A percentile compares a stretch with the other conserved stretches of the same genome.
These are phyloP conservation scores for Diphasiastrum complanatum DNA, from an alignment of 83 land plant genomes.

Conservation along the genomic window DNA sequence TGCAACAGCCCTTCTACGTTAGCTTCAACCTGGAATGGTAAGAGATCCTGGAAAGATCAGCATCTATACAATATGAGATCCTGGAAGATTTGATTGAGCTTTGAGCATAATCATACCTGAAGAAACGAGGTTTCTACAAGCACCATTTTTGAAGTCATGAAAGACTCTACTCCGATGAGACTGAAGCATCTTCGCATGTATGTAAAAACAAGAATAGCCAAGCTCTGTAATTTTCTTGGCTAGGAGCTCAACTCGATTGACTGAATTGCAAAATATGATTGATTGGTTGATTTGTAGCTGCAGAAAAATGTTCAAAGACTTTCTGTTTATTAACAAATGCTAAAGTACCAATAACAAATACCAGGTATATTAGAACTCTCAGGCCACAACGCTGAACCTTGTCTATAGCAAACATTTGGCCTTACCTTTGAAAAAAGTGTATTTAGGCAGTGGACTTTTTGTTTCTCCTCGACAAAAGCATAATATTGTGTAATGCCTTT, in stretches of 20 bases:
- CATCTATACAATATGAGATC: too few relatives aligned
- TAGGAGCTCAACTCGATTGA: conserved; percentile 90
- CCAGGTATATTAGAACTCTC: too few relatives aligned
- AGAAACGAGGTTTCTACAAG: conserved; percentile 92
- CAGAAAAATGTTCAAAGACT: not conserved
- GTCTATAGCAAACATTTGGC: not conserved
- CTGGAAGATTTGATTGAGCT: too few relatives aligned
- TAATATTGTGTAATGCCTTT: conserved; percentile 95
- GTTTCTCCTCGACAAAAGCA: conserved; percentile 97
- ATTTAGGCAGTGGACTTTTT: conserved; percentile 93
- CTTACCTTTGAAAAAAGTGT: conserved; percentile 93
- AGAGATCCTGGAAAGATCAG: too few relatives aligned
- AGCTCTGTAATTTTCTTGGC: conserved; percentile 98
- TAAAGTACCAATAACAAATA: too few relatives aligned
- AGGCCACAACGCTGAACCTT: too few relatives aligned
- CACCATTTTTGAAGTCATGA: conserved; percentile 98
- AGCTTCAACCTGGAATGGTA: not conserved
- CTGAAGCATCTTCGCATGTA: conserved; percentile 97
- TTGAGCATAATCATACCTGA: conserved; percentile 55
- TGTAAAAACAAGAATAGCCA: conserved; percentile 96
- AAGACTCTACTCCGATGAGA: conserved; percentile 93
- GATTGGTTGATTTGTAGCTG: conserved; percentile 99
- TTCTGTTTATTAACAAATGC: too few relatives aligned
- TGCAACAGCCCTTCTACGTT: not conserved
- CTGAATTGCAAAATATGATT: conserved; percentile 96